These are phyloP conservation scores for Blumeria graminis DNA, from an alignment of 2,329 filamentous ascomycete species.

Conservation along the genomic window DNA sequence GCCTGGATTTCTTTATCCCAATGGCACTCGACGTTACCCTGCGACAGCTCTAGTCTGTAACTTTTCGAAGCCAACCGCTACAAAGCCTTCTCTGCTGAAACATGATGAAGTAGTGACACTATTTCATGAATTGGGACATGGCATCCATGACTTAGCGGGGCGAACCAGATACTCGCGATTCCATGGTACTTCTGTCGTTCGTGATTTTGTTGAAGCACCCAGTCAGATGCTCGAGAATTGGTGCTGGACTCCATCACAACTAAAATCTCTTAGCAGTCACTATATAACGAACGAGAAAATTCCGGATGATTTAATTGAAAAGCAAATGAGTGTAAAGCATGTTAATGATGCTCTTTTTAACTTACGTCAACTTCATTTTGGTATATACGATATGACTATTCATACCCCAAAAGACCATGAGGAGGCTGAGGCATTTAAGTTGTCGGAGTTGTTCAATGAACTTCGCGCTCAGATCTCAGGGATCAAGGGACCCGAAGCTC, in stretches of 20 bases:
- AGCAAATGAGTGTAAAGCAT: slow-evolving; percentile 53
- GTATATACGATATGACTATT: slow-evolving; percentile 63
- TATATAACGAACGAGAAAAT: slow-evolving; percentile 47
- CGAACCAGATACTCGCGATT: slow-evolving; percentile 38
- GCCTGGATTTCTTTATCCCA: slow-evolving; percentile 40
- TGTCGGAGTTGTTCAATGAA: slow-evolving; percentile 45
- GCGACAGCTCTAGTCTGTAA: slow-evolving; percentile 66
- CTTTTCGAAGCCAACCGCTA: slow-evolving; percentile 56
- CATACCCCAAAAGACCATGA: slow-evolving; percentile 47
- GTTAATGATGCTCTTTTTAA: slow-evolving; percentile 64
- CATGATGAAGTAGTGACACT: slow-evolving; percentile 64
- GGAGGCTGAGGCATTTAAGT: slow-evolving; percentile 39
- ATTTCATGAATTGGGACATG: slow-evolving; percentile 55
- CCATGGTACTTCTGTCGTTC: slow-evolving; percentile 40
- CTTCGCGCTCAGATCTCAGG: slow-evolving; percentile 48
- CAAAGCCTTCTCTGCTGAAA: slow-evolving; percentile 57
- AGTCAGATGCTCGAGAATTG: slow-evolving; percentile 56
- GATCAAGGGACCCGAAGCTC: slow-evolving; percentile 45
- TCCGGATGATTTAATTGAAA: slow-evolving; percentile 49
- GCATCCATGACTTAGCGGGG: slow-evolving; percentile 43
- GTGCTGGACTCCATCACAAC: slow-evolving; percentile 44
- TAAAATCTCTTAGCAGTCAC: slow-evolving; percentile 45
- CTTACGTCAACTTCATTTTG: slow-evolving; percentile 55
- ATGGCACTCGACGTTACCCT: slow-evolving; percentile 50
- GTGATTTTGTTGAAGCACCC: slow-evolving; percentile 48